Conservation (phyloP, 495 filamentous ascomycete species). For the Collariella sp. region DNA sequence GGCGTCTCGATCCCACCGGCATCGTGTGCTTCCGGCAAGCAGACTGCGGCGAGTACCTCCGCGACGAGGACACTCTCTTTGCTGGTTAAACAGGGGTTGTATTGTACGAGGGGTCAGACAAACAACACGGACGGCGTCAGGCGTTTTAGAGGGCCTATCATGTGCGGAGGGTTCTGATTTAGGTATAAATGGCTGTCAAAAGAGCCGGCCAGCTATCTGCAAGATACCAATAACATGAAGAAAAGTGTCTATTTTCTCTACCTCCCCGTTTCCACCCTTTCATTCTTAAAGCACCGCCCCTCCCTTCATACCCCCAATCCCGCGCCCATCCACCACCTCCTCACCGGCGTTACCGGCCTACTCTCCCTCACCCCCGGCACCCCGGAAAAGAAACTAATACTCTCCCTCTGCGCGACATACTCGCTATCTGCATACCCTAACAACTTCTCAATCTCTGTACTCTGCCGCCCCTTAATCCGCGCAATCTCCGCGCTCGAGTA, state of each 20-base stretch:
- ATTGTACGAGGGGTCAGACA: background rate
- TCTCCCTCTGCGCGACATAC: slow-evolving; percentile 85
- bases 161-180: background rate
- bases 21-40: slow-evolving; percentile 78
- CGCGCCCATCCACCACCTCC: slow-evolving; percentile 17
- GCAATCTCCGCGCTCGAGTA: slow-evolving; percentile 78
- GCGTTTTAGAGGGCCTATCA: slow-evolving; percentile 12
- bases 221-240: slow-evolving; percentile 7
- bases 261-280: background rate
- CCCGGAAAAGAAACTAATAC: slow-evolving; percentile 62
- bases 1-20: slow-evolving; percentile 78
- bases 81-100: slow-evolving; percentile 26
- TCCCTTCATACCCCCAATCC: slow-evolving; percentile 27
- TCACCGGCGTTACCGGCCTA: slow-evolving; percentile 33
- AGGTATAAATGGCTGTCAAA: background rate
- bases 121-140: slow-evolving; percentile 17
- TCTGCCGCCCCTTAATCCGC: slow-evolving; percentile 75
- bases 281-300: slow-evolving; percentile 4
- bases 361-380: slow-evolving; percentile 21
- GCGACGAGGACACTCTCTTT: slow-evolving; percentile 61
- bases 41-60: slow-evolving; percentile 85
- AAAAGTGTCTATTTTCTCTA: slow-evolving; percentile 5
- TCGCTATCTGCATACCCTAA: slow-evolving; percentile 91
- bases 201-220: background rate
- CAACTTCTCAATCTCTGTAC: slow-evolving; percentile 64